Base-by-base conservation (phyloP, 768 basidiomycete species). In the Lactarius tabidus region DNA sequence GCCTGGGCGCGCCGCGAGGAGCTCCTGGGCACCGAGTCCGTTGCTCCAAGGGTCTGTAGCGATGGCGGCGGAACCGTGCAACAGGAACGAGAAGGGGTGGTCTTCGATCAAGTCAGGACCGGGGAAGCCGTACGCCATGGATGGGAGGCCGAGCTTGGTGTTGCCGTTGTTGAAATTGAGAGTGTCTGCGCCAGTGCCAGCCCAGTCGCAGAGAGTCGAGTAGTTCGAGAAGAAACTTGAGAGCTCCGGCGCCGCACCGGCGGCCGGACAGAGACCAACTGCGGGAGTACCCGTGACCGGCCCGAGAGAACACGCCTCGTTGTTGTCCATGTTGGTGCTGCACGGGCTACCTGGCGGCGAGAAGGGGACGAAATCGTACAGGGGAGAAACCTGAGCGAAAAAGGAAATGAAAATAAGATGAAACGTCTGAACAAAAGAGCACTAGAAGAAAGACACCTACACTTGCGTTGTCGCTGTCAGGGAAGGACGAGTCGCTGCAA, bases 161-260 rank as follows among this genome's bases (percentile, higher is more conserved):
- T 7, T 36, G 52, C 23, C 12, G 26, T 23, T 23, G 23, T 26
- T 51, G 26, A 51, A 51, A 26, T 51, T 26, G 23, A 51, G 48
- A 15, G 23, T 51, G 26, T 51, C 48, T 48, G 45, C 12, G 45
- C 39, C 17, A 10, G 12, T 10, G 52, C 69, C 69, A 12, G 69
- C 67, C 69, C 69, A 69, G 45, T 60, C 69, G 57, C 66, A 68
- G 26, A 69, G 60, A 7, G 66, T 61, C 62, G 68, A 69, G 18
- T 68, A 69, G 15, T 10, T 62, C n/a, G 69, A 68, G 58, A 64
- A 55, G 62, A 64, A 69, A 28, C 12, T 23, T 14, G 52, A 35
- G 1, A 57, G n/a, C 3, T 33, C 57, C 7, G 53, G 36, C 36
- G 36, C 43, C 28, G 35, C 26, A 12, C 51, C 33, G 17, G 41